These are phyloP conservation scores for Glycyrrhiza uralensis DNA, from an alignment of 306 rosid species.

Conservation along the genomic window DNA sequence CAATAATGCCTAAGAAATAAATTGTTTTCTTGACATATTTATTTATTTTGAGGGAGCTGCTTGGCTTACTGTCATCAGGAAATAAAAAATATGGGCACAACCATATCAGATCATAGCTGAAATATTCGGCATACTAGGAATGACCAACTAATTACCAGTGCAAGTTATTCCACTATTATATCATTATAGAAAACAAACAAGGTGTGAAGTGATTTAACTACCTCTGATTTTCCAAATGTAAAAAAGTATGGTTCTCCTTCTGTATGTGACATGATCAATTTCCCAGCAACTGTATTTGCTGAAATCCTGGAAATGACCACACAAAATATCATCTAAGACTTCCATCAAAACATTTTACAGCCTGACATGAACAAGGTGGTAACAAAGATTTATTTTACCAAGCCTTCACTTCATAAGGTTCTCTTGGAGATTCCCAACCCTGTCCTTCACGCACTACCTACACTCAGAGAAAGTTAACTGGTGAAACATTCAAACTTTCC, in stretches of 20 bases:
- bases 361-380: constrained; percentile 18
- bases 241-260: constrained; percentile 82
- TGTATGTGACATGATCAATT: constrained; percentile 56
- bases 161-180: background rate
- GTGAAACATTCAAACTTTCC: background rate
- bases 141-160: constrained; percentile 4
- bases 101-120: constrained; percentile 4
- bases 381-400: constrained; percentile 49
- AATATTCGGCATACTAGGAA: constrained; percentile 1
- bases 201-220: constrained; percentile 26
- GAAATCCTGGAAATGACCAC: constrained; percentile 65
- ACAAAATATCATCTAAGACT: constrained; percentile 27
- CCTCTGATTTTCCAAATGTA: constrained; percentile 94
- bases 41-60: background rate
- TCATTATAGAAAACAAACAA: background rate
- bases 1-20: constrained; percentile 13
- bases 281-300: constrained; percentile 68
- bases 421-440: constrained; percentile 98
- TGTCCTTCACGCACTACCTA: constrained; percentile 79
- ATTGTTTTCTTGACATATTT: background rate
- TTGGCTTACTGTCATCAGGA: background rate
- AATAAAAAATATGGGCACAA: background rate
- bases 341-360: constrained; percentile 10
- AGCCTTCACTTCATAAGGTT: constrained; percentile 96
- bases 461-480: constrained; percentile 21